Base-by-base conservation (phyloP, 768 basidiomycete species). In the Sporobolomyces pararoseus region DNA sequence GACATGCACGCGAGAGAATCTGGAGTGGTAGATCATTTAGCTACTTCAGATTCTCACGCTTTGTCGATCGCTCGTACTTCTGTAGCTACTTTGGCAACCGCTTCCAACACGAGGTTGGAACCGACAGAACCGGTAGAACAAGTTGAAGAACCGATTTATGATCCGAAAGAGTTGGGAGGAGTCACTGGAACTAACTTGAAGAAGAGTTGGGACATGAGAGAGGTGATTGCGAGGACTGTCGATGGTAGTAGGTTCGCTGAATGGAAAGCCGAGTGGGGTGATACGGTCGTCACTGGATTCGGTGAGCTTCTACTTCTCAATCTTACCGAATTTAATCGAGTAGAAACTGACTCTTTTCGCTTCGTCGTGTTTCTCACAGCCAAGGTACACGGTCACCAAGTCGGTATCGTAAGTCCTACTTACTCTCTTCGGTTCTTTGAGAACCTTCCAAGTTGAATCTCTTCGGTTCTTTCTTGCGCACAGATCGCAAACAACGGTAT, bases 181-280 rank as follows among this genome's bases (percentile, higher is more conserved):
- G 91, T 96, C 70, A 91, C 95, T 34, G 91, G 91, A 9, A 89
- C 90, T 4, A 93, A 96, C 76, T 84, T 88, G 27, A 86, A 89
- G 31, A 91, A 94, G 79, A 81, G 88, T 0, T 95, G 94, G 77
- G 92, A 96, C 78, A 92, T 95, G 88, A 84, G 91, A 44, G 93
- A 96, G 77, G 87, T 97, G 17, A 91, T 97, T 74, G 88, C 92
- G 32, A 87, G 93, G 32, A 82, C 94, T 47, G 91, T 93, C 13
- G 93, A 97, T 72, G 91, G 93, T 3, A 92, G 90, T 76, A 85
- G 85, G 52, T 94, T 97, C 78, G 84, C 91, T 69, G 93, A 97
- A 79, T 97, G 95, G 83, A 97, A 97, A 84, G 89, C 88, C 78
- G 94, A 95, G 78, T 97, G 94, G 76, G 93, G 92, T 10, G 80